Evolutionary conservation across 352 stramenopile species (phyloP).

Genomic region (Pythium rhizo-oryzae): DNA sequence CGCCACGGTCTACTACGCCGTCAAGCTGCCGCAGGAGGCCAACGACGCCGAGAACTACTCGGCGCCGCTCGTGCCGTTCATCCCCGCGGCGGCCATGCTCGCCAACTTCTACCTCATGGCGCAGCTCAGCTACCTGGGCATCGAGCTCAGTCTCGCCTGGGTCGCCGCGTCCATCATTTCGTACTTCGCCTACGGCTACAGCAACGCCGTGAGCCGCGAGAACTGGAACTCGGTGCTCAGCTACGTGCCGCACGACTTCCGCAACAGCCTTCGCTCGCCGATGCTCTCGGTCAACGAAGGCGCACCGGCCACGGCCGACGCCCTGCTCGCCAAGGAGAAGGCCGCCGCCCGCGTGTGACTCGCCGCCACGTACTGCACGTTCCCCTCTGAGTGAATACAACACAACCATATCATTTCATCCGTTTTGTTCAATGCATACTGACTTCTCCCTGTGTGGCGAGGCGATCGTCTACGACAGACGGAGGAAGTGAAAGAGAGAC

Average conservation of each 20-base stretch:
- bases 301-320: slow-evolving; percentile 23
- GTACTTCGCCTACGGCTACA: slow-evolving; percentile 81
- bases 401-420: too few species aligned
- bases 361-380: slow-evolving; percentile 1
- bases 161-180: slow-evolving; percentile 58
- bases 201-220: slow-evolving; percentile 55
- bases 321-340: slow-evolving; percentile 41
- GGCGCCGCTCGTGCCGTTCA: slow-evolving; percentile 71
- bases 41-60: slow-evolving; percentile 50
- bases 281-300: slow-evolving; percentile 64
- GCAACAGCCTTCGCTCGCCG: slow-evolving; percentile 36
- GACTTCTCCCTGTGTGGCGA: background rate
- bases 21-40: slow-evolving; percentile 67
- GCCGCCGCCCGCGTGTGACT: slow-evolving; percentile 13
- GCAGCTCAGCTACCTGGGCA: slow-evolving; percentile 42
- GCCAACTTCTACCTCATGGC: slow-evolving; percentile 74
- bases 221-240: slow-evolving; percentile 61
- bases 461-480: background rate
- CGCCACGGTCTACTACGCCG: slow-evolving; percentile 39
- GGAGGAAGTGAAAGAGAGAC: background rate
- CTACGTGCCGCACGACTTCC: slow-evolving; percentile 42
- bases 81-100: slow-evolving; percentile 57
- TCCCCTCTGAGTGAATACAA: background rate
- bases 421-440: too few species aligned
- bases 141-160: slow-evolving; percentile 38